Percentiles rank a stretch among this genome's conserved stretches.
Conservation (phyloP, 768 basidiomycete species). For the Termitomyces sp. region DNA sequence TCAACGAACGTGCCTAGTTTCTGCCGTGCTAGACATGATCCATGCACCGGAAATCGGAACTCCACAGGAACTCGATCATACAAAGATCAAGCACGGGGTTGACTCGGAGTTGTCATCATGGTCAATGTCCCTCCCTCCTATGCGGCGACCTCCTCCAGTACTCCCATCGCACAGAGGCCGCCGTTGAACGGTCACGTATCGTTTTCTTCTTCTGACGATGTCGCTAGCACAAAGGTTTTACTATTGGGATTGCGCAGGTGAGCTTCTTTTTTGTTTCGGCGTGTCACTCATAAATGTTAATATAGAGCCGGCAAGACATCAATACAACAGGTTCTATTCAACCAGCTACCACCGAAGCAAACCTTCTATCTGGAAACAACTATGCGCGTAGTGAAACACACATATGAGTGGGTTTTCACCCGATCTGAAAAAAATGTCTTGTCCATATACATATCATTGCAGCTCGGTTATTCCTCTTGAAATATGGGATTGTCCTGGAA, state of each 20-base stretch:
- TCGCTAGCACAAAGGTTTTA: constrained; percentile 60
- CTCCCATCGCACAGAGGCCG: constrained; percentile 19
- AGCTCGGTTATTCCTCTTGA: constrained; percentile 92
- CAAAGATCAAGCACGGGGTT: not conserved
- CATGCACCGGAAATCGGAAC: not conserved
- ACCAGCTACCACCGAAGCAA: constrained; percentile 74
- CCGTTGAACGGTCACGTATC: constrained; percentile 22
- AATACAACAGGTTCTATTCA: constrained; percentile 88
- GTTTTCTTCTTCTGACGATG: constrained; percentile 15
- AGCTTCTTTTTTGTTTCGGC: not conserved
- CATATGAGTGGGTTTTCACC: constrained; percentile 64
- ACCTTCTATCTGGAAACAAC: constrained; percentile 90
- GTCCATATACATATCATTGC: constrained; percentile 11
- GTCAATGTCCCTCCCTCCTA: constrained; percentile 22
- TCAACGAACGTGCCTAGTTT: not conserved
- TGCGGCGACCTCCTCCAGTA: constrained; percentile 24
- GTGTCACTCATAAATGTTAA: constrained; percentile 1
- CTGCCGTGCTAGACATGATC: not conserved
- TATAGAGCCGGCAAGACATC: constrained; percentile 88
- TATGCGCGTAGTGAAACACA: constrained; percentile 65
- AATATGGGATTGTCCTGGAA: constrained; percentile 94
- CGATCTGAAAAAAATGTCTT: not conserved
- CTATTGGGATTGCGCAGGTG: constrained; percentile 69
- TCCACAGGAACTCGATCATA: not conserved
- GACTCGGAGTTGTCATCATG: constrained; percentile 13